phyloP scores from a whole-genome alignment of 2,329 filamentous ascomycete genomes.

The Clarireedia monteithiana region DNA sequence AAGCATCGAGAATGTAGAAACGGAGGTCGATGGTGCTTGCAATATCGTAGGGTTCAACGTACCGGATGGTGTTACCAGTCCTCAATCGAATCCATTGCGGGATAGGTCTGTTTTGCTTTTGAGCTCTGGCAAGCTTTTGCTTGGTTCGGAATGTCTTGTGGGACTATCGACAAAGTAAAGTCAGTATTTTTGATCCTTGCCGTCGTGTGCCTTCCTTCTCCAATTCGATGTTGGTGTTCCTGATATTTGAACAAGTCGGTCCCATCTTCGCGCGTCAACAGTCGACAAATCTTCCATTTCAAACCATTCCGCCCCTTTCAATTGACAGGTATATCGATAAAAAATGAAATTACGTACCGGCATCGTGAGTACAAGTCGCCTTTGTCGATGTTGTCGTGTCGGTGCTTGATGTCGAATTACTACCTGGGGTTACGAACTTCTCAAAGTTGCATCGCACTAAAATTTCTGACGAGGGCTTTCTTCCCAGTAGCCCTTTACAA shows the following conservation, averaged over 20 bases:
- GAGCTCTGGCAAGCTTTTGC: conserved; percentile 99
- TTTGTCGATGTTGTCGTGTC: conserved; percentile 23
- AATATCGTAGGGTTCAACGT: conserved; percentile 28
- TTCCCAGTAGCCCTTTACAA: conserved; percentile 5
- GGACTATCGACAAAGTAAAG: conserved; percentile 53
- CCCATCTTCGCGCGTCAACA: not conserved
- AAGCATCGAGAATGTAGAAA: not conserved
- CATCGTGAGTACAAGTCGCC: conserved; percentile 42
- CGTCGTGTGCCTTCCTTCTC: conserved; percentile 6
- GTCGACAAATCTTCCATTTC: not conserved
- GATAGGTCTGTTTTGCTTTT: conserved; percentile 99
- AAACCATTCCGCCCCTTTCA: not conserved
- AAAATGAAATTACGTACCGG: conserved; percentile 37
- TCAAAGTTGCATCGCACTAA: conserved; percentile 1
- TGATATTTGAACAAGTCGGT: not conserved
- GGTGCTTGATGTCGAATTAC: conserved; percentile 3
- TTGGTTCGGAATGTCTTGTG: conserved; percentile 99
- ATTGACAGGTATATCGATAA: not conserved
- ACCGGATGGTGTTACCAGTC: conserved; percentile 99
- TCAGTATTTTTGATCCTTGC: conserved; percentile 15
- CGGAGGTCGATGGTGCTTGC: not conserved
- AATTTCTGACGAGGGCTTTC: conserved; percentile 10
- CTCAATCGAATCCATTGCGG: conserved; percentile 99
- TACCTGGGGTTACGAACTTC: not conserved
- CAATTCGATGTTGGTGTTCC: not conserved